These are phyloP conservation scores for Xylaria sp. DNA, from an alignment of 2,329 filamentous ascomycete genomes.

Conservation along the genomic window DNA sequence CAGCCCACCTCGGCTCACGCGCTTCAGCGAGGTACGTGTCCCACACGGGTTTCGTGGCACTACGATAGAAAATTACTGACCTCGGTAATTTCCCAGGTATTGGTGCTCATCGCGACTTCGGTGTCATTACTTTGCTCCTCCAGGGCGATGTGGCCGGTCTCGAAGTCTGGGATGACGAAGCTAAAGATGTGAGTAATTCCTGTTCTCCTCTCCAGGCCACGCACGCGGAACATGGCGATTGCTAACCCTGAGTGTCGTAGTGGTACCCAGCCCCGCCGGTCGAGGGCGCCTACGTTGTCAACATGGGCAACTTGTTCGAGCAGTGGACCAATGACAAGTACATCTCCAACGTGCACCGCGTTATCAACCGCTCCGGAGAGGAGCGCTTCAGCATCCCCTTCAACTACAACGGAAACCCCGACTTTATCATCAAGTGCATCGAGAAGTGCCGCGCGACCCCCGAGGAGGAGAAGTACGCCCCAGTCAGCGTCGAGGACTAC, in stretches of 20 bases:
- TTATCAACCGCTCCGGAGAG: conserved; percentile 61
- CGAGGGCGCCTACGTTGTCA: conserved; percentile 61
- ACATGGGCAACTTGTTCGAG: conserved; percentile 61
- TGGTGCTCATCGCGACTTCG: too few relatives aligned
- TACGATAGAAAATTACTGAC: too few relatives aligned
- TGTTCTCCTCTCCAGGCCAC: too few relatives aligned
- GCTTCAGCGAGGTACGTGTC: conserved; percentile 18
- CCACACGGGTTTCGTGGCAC: conserved; percentile 44
- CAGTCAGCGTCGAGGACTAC: too few relatives aligned
- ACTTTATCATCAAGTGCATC: conserved; percentile 35
- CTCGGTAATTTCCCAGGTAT: too few relatives aligned
- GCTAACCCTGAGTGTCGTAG: too few relatives aligned
- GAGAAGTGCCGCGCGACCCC: conserved; percentile 21
- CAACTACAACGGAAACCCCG: conserved; percentile 34
- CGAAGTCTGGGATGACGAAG: too few relatives aligned
- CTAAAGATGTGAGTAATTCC: too few relatives aligned
- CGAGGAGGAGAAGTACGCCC: conserved; percentile 27
- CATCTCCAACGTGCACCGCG: conserved; percentile 64
- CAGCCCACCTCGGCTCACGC: conserved; percentile 48
- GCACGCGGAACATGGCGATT: too few relatives aligned
- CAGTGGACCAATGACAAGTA: conserved; percentile 63
- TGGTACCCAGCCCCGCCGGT: conserved; percentile 12
- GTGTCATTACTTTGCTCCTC: too few relatives aligned
- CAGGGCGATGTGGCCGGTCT: too few relatives aligned
- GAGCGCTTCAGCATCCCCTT: conserved; percentile 60